A percentile compares a stretch with the other conserved stretches of the same genome.
Evolutionary conservation across 169 alveolate species (phyloP).

Genomic region (Fabrea salina): DNA sequence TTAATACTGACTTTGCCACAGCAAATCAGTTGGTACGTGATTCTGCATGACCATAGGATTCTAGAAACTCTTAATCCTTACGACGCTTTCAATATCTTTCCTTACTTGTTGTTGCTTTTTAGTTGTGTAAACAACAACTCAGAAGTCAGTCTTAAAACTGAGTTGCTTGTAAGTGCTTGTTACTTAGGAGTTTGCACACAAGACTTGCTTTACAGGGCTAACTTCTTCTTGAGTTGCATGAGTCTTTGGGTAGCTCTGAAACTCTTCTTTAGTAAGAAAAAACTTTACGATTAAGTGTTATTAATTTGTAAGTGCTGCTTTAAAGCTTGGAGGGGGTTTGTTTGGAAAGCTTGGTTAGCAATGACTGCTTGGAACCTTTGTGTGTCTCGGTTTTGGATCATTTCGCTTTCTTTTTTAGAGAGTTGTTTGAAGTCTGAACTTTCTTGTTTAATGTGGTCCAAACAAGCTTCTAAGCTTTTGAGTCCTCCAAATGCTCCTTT

Average conservation of each 20-base stretch:
- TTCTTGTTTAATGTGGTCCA: neutral
- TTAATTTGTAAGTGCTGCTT: slow-evolving; percentile 10
- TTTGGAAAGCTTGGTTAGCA: neutral
- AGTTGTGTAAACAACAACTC: neutral
- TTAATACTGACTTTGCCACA: neutral
- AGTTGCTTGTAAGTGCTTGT: neutral
- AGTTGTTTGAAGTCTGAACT: neutral
- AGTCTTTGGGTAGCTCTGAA: too few species aligned
- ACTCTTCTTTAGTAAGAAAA: too few species aligned
- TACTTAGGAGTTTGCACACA: neutral
- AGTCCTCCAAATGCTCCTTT: neutral
- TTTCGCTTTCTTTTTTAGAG: neutral
- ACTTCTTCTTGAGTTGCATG: neutral
- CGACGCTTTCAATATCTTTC: neutral
- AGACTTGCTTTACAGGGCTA: neutral
- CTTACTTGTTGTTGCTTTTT: neutral
- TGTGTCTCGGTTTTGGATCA: slow-evolving; percentile 19
- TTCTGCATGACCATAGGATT: neutral
- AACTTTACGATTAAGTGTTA: too few species aligned
- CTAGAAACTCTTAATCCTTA: neutral
- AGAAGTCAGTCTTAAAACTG: neutral
- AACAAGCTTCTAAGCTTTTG: neutral
- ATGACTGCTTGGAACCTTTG: slow-evolving; percentile 3
- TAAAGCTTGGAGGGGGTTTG: slow-evolving; percentile 9
- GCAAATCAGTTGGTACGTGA: neutral